Evolutionary conservation across 768 basidiomycete species (phyloP), one percentile per base, ranked within the genome.

Genomic region (Suillus sp.): DNA sequence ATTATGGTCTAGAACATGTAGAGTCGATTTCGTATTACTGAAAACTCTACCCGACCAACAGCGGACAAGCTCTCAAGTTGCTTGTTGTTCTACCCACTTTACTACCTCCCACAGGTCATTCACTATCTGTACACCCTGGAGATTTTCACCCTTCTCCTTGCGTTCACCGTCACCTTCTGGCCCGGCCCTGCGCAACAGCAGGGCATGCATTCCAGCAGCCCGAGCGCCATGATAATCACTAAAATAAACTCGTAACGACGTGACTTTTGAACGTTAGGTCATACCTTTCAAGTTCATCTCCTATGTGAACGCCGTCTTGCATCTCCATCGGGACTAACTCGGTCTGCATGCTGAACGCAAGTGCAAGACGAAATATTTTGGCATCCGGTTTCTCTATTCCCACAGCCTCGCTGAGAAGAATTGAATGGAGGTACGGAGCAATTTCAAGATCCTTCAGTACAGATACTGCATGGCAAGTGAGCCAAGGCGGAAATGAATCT

Each of bases 391-490:
- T 94, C 73, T 91, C 90, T 8, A 87, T 67, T 8, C 85, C 82
- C 66, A 86, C 84, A 61, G 85, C 85, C 69, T 90, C 90, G 66
- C 91, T 92, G 35, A 93, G 72, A n/a, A 92, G 65, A 20, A 92
- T 71, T 0, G 87, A 82, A 43, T 79, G 73, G 4, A 92, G 74
- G 60, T 74, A 79, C 6, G 70, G 51, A 13, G 83, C 75, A 66
- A 91, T 78, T 1, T 74, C 82, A 34, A 93, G 81, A 72, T 91
- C 89, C 55, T 79, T 69, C n/a, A 93, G 75, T 13, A 72, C 89
- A 76, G 51, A 71, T 66, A 63, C 83, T 85, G 82, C 61, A 62
- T 22, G 20, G 32, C 14, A 35, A 27, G 16, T 43, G 64, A 53
- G 62, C 64, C 59, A 50, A 53, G 45, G 38, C 37, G 16, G 38